Conservation (phyloP, 192 early-diverging fungal genomes). For the Chytriomyces sp. region DNA sequence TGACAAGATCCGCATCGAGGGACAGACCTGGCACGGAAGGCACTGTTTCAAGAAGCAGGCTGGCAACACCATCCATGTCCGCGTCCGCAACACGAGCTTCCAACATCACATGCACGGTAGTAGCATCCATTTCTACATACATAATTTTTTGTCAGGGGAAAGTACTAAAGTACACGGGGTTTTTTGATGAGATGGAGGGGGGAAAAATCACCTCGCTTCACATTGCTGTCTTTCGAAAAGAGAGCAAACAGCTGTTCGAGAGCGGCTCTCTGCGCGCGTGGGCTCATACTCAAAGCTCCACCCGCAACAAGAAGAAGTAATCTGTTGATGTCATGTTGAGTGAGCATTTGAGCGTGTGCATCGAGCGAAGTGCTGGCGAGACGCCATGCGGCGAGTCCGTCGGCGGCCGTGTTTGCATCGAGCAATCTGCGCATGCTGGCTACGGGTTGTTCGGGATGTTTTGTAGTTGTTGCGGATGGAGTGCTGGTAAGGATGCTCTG, state of each 20-base stretch:
- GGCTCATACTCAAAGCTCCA: not conserved
- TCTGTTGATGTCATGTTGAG: not conserved
- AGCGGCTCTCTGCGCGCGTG: not conserved
- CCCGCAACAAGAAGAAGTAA: not conserved
- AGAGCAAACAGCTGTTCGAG: not conserved
- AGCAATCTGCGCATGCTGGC: not conserved
- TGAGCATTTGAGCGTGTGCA: not conserved
- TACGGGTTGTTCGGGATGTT: too few species aligned
- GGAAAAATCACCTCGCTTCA: not conserved
- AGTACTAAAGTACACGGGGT: not conserved
- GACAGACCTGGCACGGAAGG: not conserved
- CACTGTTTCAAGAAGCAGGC: not conserved
- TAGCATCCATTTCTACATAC: not conserved
- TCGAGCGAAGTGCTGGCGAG: not conserved
- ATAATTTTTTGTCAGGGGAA: not conserved
- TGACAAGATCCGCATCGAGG: not conserved
- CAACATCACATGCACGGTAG: not conserved
- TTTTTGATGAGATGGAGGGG: not conserved
- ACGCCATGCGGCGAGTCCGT: not conserved
- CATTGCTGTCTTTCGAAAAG: not conserved
- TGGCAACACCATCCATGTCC: slow-evolving; percentile 15
- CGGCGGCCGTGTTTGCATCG: slow-evolving; percentile 1
- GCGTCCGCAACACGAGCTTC: slow-evolving; percentile 24
- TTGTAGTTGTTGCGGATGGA: too few species aligned
- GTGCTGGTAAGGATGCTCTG: too few species aligned